Conservation (phyloP, 2,329 filamentous ascomycete species). For the Alternaria gansuensis region DNA sequence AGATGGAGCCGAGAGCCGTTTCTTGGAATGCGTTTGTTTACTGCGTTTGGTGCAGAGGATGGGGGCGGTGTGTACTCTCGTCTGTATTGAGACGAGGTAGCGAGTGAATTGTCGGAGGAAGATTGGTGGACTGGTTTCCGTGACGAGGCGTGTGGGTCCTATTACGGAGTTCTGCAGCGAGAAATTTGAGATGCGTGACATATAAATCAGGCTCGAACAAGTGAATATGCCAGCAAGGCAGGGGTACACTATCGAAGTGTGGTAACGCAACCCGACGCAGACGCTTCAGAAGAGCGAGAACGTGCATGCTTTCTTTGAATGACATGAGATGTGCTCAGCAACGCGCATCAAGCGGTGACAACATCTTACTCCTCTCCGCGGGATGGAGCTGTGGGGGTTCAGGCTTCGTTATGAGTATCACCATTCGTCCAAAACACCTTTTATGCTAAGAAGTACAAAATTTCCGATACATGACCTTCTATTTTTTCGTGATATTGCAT, state of each 20-base stretch:
- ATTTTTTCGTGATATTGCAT: conserved; percentile 1
- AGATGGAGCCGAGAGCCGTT: conserved; percentile 10
- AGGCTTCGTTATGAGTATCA: conserved; percentile 7
- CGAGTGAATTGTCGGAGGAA: not conserved
- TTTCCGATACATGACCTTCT: conserved; percentile 15
- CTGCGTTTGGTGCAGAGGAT: conserved; percentile 2
- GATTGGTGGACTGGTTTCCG: not conserved
- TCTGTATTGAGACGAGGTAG: not conserved
- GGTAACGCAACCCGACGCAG: conserved; percentile 4
- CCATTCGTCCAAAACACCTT: not conserved
- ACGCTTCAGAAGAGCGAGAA: conserved; percentile 1
- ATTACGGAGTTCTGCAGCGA: not conserved
- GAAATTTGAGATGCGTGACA: not conserved
- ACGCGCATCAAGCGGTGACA: not conserved
- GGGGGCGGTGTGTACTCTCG: conserved; percentile 12
- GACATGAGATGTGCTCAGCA: conserved; percentile 2
- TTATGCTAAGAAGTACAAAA: conserved; percentile 15
- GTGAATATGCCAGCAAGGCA: not conserved
- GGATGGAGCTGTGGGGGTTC: not conserved
- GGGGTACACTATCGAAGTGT: conserved; percentile 2
- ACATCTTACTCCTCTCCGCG: not conserved
- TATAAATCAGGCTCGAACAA: conserved; percentile 4
- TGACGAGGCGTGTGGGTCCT: not conserved
- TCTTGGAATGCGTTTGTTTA: conserved; percentile 14
- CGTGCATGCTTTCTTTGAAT: conserved; percentile 12